Percentiles rank a stretch among this genome's conserved stretches.
phyloP scores from a whole-genome alignment of 192 early-diverging fungal species.

The Gamsiella multidivaricata region DNA sequence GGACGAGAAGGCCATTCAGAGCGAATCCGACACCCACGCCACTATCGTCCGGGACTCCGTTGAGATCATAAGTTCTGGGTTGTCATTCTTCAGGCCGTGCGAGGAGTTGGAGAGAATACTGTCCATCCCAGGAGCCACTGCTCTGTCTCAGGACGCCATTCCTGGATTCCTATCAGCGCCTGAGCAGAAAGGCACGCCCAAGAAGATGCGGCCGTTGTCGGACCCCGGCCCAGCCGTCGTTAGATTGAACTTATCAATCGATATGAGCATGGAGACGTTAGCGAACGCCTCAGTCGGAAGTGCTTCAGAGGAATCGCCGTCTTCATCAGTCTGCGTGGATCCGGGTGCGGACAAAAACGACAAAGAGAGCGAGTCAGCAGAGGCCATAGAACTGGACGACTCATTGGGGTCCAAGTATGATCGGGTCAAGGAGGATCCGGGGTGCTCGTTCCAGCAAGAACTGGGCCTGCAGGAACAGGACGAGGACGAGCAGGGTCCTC shows the following conservation, averaged over 20 bases:
- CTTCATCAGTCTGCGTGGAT: no score
- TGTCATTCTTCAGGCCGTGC: conserved; percentile 17
- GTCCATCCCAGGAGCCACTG: no score
- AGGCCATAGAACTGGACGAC: background rate
- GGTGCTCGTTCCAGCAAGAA: conserved; percentile 27
- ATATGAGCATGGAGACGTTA: background rate
- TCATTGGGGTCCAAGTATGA: background rate
- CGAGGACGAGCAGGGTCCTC: background rate
- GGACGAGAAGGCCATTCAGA: no score
- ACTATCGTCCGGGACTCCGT: background rate
- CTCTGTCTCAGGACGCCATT: no score
- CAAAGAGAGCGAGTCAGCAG: background rate
- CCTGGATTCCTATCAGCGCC: background rate
- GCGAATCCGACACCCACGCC: background rate
- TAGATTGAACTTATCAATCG: background rate
- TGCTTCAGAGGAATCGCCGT: no score
- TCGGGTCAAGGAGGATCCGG: background rate
- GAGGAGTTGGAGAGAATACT: background rate
- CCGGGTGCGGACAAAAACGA: no score
- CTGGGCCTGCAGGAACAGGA: conserved; percentile 25
- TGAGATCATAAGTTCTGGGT: background rate
- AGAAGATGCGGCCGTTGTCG: background rate
- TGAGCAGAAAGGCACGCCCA: background rate
- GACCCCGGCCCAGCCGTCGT: background rate
- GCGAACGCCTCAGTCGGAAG: no score